A percentile compares a stretch with the other conserved stretches of the same genome.
phyloP scores from a whole-genome alignment of 495 filamentous ascomycete genomes.

The Annulohypoxylon maeteangense region DNA sequence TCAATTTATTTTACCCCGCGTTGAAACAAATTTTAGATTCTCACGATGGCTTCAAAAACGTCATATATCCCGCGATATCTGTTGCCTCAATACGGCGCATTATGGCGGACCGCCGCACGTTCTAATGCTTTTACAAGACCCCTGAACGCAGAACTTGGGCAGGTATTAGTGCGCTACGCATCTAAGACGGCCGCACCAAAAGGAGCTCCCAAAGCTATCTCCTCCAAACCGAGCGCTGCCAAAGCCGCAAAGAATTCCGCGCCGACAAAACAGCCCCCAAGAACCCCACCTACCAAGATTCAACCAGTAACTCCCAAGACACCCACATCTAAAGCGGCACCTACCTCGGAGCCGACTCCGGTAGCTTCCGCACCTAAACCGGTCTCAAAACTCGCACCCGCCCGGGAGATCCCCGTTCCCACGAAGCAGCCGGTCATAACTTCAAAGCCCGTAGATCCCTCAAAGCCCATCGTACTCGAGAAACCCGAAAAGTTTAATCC shows the following conservation, averaged over 20 bases:
- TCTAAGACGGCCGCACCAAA: conserved; percentile 34
- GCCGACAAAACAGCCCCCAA: conserved; percentile 50
- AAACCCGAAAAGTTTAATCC: conserved; percentile 87
- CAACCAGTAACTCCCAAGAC: not conserved
- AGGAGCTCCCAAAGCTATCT: conserved; percentile 26
- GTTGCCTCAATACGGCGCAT: conserved; percentile 59
- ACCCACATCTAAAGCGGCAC: not conserved
- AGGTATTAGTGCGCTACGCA: conserved; percentile 49
- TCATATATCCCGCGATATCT: conserved; percentile 64
- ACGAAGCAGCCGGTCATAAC: conserved; percentile 11
- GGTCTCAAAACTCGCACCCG: conserved; percentile 11
- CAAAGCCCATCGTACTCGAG: conserved; percentile 71
- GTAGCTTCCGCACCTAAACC: conserved; percentile 13
- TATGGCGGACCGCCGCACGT: conserved; percentile 55
- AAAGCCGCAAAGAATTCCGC: conserved; percentile 46
- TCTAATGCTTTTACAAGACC: conserved; percentile 35
- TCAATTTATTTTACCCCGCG: not conserved
- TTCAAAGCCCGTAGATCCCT: conserved; percentile 30
- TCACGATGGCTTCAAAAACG: conserved; percentile 53
- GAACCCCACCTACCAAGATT: conserved; percentile 17
- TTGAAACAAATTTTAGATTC: not conserved
- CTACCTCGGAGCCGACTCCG: not conserved
- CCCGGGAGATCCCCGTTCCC: conserved; percentile 33
- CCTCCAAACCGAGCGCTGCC: conserved; percentile 24
- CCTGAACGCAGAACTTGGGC: conserved; percentile 41